Percentiles rank a stretch among this genome's conserved stretches.
Conservation (phyloP, 176 grass and related monocot genomes). For the Rhipidocladum racemiflorum region DNA sequence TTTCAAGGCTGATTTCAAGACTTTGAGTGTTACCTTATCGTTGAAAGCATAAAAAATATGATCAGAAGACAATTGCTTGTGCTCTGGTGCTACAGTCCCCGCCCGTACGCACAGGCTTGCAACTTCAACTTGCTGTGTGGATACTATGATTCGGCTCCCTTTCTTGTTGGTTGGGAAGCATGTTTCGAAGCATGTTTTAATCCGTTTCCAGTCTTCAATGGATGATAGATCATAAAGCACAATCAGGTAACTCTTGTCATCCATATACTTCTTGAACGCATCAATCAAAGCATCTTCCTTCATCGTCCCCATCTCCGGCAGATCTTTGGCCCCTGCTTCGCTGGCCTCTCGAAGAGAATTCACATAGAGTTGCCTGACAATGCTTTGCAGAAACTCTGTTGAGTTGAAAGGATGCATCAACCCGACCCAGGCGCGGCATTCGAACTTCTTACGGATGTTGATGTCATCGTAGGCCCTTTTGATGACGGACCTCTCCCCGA, state of each 20-base stretch:
- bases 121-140: background rate
- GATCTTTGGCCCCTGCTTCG: too few species aligned
- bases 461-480: background rate
- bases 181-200: background rate
- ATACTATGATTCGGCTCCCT: constrained; percentile 23
- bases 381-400: background rate
- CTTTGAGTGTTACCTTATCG: background rate
- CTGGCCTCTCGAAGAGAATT: background rate
- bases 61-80: background rate
- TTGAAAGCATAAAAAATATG: background rate
- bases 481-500: background rate
- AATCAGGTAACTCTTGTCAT: background rate
- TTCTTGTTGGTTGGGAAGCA: background rate
- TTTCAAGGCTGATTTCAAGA: too few species aligned
- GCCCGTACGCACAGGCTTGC: background rate
- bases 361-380: background rate
- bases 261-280: background rate
- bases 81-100: fast-evolving
- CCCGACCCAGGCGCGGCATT: constrained; percentile 14
- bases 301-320: background rate
- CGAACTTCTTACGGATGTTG: background rate
- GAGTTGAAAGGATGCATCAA: background rate
- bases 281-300: background rate
- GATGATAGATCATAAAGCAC: background rate
- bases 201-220: background rate